Base-by-base conservation (phyloP, 805 yeast species). In the Lipomyces anomalus region DNA sequence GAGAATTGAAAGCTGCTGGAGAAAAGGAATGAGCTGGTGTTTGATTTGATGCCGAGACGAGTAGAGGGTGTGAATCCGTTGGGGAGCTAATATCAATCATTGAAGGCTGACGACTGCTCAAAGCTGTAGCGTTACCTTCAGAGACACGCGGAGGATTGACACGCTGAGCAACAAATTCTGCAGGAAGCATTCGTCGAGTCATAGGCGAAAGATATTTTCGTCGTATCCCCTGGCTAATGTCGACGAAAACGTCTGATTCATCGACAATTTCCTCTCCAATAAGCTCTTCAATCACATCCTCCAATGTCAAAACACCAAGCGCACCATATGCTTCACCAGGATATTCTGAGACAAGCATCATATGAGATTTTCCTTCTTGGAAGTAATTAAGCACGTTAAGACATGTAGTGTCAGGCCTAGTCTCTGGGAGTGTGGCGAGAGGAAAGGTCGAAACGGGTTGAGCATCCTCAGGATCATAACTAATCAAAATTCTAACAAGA, bases 181-280 rank as follows among this genome's bases (percentile, higher is more conserved):
- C 26, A 4, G 55, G 52, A 9, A 50, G 28, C 6, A 49, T 44
- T 36, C 58, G 48, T 5, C 54, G 48, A 11, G 61, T 53, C 35
- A 67, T 39, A 4, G 73, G 73, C 3, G 71, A 67, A 3, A 72
- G 72, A 33, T 63, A 61, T 22, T 61, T 61, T 30, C 74, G 61
- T 21, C 85, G 84, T 60, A 89, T 87, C 48, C 86, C 86, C 53
- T 84, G 84, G 64, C 86, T 86, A 52, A 89, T 84, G 66, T 90
- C 97, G 47, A 89, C 76, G 60, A 84, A 88, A 17, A 92, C 97
- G 62, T 90, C 98, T 21, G 88, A 79, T 67, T 90, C 98, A 62
- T 90, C 98, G 35, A 90, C 90, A 60, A 90, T 90, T 64, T 90
- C 98, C 66, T 90, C 97, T 41, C 98, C 98, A 64, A 90, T 90